Evolutionary conservation across 1,139 yeast genomes (phyloP).

Genomic region (Saccharomyces hybrid): DNA sequence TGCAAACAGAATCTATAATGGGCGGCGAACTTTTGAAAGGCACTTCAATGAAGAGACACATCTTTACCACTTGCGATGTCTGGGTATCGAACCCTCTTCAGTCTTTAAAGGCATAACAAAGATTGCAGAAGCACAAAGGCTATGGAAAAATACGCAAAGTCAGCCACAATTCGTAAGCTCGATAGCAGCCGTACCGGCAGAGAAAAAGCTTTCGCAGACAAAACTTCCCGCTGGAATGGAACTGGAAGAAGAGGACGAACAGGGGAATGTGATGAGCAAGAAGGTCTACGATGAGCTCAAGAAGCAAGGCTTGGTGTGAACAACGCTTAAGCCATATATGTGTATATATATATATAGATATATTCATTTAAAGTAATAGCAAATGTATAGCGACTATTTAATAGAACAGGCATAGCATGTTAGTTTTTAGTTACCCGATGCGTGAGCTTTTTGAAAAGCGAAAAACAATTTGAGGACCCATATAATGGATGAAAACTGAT

Average conservation of each 20-base stretch:
- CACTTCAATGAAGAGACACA: constrained; percentile 72
- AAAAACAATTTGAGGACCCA: not conserved
- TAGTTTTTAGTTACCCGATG: too few species aligned
- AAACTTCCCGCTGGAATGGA: constrained; percentile 37
- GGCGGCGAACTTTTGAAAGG: constrained; percentile 59
- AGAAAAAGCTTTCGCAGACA: not conserved
- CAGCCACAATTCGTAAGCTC: not conserved
- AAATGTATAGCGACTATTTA: too few species aligned
- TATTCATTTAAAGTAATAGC: too few species aligned
- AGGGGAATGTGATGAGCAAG: constrained; percentile 86
- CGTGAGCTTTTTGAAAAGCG: not conserved
- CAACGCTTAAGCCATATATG: too few species aligned
- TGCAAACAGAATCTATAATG: constrained; percentile 66
- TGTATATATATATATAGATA: too few species aligned
- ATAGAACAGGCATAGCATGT: too few species aligned
- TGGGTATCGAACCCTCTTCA: constrained; percentile 55
- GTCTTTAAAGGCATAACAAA: constrained; percentile 57
- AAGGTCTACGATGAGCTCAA: constrained; percentile 76
- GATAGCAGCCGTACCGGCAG: not conserved
- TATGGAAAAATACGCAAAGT: constrained; percentile 44
- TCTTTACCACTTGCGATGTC: constrained; percentile 59
- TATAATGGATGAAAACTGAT: not conserved
- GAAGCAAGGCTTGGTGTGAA: constrained; percentile 64
- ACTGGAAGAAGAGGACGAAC: constrained; percentile 81
- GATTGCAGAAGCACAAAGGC: constrained; percentile 57